A percentile compares a stretch with the other conserved stretches of the same genome.
Evolutionary conservation across 306 rosid species (phyloP).

Genomic region (Vicia sativa): DNA sequence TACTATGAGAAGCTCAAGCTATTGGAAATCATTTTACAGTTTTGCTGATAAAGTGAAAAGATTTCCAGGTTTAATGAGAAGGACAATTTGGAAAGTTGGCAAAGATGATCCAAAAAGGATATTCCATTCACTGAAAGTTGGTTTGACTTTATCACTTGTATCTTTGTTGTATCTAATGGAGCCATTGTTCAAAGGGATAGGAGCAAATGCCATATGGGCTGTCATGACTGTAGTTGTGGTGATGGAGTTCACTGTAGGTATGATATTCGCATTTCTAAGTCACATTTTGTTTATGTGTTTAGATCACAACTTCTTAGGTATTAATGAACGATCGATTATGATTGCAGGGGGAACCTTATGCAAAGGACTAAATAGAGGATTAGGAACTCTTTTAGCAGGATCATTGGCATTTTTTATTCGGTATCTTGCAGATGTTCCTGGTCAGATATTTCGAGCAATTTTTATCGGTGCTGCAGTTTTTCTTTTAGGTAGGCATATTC

Average conservation of each 20-base stretch:
- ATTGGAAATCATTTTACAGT: constrained; percentile 36
- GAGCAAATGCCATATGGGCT: constrained; percentile 83
- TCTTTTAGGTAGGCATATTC: constrained; percentile 53
- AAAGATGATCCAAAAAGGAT: constrained; percentile 76
- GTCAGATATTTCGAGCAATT: constrained; percentile 56
- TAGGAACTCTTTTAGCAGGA: constrained; percentile 85
- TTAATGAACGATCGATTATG: neutral
- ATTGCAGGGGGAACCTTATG: constrained; percentile 80
- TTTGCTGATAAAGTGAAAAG: constrained; percentile 45
- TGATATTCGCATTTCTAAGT: constrained; percentile 9
- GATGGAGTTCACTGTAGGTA: constrained; percentile 88
- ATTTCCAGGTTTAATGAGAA: constrained; percentile 46
- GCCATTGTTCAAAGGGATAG: constrained; percentile 70
- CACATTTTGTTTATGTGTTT: neutral
- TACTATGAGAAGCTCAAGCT: constrained; percentile 28
- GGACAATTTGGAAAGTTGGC: constrained; percentile 61
- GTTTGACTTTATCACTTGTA: constrained; percentile 70
- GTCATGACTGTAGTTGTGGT: constrained; percentile 97
- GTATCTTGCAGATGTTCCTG: constrained; percentile 56
- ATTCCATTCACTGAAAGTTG: constrained; percentile 84
- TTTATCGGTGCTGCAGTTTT: constrained; percentile 82
- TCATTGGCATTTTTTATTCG: constrained; percentile 70
- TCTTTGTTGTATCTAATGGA: constrained; percentile 70
- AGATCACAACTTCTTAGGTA: neutral
- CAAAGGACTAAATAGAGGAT: constrained; percentile 94